These are phyloP conservation scores for Diaporthe sp. DNA, from an alignment of 2,329 filamentous ascomycete species.

Conservation along the genomic window DNA sequence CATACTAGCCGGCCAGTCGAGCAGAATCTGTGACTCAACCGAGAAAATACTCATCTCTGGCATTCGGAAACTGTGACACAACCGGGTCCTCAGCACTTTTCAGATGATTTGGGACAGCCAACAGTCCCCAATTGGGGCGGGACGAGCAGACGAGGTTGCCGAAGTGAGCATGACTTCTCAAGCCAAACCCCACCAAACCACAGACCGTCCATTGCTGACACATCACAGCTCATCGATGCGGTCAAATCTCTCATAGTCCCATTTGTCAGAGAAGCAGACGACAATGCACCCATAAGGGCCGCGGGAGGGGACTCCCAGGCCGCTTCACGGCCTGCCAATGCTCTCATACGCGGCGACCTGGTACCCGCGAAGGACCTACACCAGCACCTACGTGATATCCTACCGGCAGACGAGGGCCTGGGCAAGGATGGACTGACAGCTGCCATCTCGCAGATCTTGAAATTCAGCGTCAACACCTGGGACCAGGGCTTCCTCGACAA, in stretches of 20 bases:
- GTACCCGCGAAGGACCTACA: slow-evolving; percentile 70
- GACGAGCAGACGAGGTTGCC: slow-evolving; percentile 22
- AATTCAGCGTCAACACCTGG: slow-evolving; percentile 98
- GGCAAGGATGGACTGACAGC: slow-evolving; percentile 82
- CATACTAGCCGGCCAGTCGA: slow-evolving; percentile 18
- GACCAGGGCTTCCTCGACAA: slow-evolving; percentile 97
- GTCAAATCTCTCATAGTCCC: slow-evolving; percentile 78
- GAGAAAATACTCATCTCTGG: not conserved
- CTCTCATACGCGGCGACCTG: slow-evolving; percentile 69
- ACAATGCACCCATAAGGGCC: slow-evolving; percentile 66
- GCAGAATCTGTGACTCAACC: not conserved
- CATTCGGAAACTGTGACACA: not conserved
- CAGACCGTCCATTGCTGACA: slow-evolving; percentile 33
- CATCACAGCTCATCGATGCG: slow-evolving; percentile 73
- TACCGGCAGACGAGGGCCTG: slow-evolving; percentile 68
- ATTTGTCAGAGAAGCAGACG: slow-evolving; percentile 79
- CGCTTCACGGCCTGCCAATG: slow-evolving; percentile 60
- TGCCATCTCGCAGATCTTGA: slow-evolving; percentile 78
- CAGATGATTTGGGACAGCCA: slow-evolving; percentile 13
- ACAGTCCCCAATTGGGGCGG: not conserved
- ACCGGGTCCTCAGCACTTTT: not conserved
- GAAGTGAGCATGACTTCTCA: slow-evolving; percentile 5
- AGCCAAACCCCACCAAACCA: not conserved
- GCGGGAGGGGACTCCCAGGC: slow-evolving; percentile 62
- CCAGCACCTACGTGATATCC: slow-evolving; percentile 68